Percentiles rank a stretch among this genome's conserved stretches.
Evolutionary conservation across 805 yeast species (phyloP).

Genomic region (Wickerhamiella kurtzmanii): DNA sequence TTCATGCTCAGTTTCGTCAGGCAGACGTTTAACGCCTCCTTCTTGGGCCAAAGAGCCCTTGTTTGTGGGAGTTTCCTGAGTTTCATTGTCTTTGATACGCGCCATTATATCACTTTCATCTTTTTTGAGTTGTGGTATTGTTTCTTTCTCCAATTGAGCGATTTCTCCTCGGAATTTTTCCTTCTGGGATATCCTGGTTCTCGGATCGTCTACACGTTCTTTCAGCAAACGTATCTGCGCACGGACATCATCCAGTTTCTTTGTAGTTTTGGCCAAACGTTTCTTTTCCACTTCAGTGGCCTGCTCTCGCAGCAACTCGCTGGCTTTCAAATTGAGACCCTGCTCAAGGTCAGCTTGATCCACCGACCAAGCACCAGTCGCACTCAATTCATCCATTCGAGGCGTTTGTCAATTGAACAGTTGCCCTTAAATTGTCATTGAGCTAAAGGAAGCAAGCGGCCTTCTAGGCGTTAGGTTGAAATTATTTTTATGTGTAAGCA

Average conservation of each 20-base stretch:
- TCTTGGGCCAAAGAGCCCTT: constrained; percentile 4
- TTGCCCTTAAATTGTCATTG: too few species aligned
- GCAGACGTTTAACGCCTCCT: constrained; percentile 28
- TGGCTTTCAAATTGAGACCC: constrained; percentile 47
- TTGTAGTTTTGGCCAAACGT: constrained; percentile 55
- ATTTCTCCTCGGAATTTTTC: constrained; percentile 44
- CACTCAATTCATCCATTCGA: neutral
- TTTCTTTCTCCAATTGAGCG: constrained; percentile 34
- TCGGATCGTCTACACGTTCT: constrained; percentile 35
- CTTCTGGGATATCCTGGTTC: constrained; percentile 53
- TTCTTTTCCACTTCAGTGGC: constrained; percentile 63
- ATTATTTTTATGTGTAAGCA: too few species aligned
- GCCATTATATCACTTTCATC: constrained; percentile 53
- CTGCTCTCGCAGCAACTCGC: constrained; percentile 41
- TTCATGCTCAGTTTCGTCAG: constrained; percentile 71
- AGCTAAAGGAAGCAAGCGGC: neutral
- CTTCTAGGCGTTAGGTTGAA: too few species aligned
- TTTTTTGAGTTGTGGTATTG: constrained; percentile 37
- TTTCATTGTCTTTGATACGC: constrained; percentile 28
- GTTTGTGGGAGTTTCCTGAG: constrained; percentile 8
- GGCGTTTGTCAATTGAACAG: too few species aligned
- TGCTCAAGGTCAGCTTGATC: constrained; percentile 74
- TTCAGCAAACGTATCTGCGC: constrained; percentile 36
- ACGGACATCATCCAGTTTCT: constrained; percentile 33
- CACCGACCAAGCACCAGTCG: constrained; percentile 38